Percentiles rank a stretch among this genome's conserved stretches.
phyloP scores from a whole-genome alignment of 768 basidiomycete species.

The Boletus sp. region DNA sequence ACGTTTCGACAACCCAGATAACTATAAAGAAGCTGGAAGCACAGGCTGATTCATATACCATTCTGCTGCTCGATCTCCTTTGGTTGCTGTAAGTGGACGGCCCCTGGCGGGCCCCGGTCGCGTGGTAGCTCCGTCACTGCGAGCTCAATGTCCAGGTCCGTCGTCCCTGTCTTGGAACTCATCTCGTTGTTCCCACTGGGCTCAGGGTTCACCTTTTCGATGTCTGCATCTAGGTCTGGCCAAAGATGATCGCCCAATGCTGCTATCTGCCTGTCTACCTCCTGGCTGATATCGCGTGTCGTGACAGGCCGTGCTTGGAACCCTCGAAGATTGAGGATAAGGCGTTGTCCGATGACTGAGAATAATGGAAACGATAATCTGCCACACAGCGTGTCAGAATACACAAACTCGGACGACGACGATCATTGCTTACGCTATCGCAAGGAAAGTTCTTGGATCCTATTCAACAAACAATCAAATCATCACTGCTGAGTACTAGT shows the following conservation, averaged over 20 bases:
- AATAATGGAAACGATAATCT: conserved; percentile 16
- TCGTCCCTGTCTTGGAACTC: too few species aligned
- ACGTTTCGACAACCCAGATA: too few species aligned
- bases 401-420: neutral
- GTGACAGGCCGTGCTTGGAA: neutral
- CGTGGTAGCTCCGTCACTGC: too few species aligned
- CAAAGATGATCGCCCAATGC: neutral
- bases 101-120: too few species aligned
- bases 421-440: neutral
- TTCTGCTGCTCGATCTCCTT: too few species aligned
- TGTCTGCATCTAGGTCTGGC: too few species aligned
- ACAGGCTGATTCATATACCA: too few species aligned
- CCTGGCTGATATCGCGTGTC: conserved; percentile 11
- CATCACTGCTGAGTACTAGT: neutral
- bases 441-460: conserved; percentile 10
- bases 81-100: too few species aligned
- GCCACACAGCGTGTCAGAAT: neutral
- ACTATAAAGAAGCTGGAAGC: too few species aligned
- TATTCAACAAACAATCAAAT: neutral
- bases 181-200: too few species aligned
- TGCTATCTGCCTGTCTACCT: conserved; percentile 19
- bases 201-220: too few species aligned
- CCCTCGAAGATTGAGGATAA: conserved; percentile 18
- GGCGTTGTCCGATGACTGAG: conserved; percentile 19
- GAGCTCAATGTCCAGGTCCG: too few species aligned